Percentiles rank a stretch among this genome's conserved stretches.
Evolutionary conservation across 2,329 filamentous ascomycete genomes (phyloP).

Genomic region (Dothideomycetes sp.): DNA sequence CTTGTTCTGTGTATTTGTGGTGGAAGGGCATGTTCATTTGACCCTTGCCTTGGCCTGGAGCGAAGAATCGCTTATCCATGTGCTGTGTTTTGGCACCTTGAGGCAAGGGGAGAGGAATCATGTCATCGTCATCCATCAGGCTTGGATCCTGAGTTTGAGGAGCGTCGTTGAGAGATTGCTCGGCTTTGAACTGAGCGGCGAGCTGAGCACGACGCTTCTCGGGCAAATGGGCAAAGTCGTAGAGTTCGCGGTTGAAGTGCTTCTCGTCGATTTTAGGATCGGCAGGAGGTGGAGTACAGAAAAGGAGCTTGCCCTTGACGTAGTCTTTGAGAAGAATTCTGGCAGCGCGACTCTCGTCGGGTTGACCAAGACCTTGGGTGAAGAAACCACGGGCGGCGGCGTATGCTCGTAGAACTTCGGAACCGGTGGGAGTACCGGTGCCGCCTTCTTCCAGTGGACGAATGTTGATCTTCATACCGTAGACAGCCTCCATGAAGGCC

Average conservation of each 20-base stretch:
- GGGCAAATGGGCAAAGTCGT: constrained; percentile 73
- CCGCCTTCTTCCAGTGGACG: constrained; percentile 85
- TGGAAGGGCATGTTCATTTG: constrained; percentile 76
- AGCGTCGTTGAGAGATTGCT: not conserved
- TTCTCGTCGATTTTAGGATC: constrained; percentile 55
- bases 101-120: constrained; percentile 30
- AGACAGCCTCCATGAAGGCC: constrained; percentile 80
- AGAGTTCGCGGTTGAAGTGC: constrained; percentile 83
- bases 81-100: constrained; percentile 64
- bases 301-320: constrained; percentile 89
- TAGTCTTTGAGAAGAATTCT: constrained; percentile 92
- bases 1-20: constrained; percentile 80
- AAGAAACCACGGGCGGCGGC: constrained; percentile 83
- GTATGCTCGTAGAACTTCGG: constrained; percentile 78
- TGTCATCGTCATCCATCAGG: constrained; percentile 38
- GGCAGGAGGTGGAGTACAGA: constrained; percentile 74
- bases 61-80: constrained; percentile 88
- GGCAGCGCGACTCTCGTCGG: constrained; percentile 86
- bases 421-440: constrained; percentile 72
- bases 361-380: constrained; percentile 79
- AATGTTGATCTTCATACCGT: constrained; percentile 80
- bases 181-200: constrained; percentile 27
- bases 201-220: constrained; percentile 66
- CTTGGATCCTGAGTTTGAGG: constrained; percentile 32
- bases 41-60: constrained; percentile 48